Evolutionary conservation across 2,329 filamentous ascomycete species (phyloP), one percentile per base, ranked within the genome.

Genomic region (Parastagonospora nodorum): DNA sequence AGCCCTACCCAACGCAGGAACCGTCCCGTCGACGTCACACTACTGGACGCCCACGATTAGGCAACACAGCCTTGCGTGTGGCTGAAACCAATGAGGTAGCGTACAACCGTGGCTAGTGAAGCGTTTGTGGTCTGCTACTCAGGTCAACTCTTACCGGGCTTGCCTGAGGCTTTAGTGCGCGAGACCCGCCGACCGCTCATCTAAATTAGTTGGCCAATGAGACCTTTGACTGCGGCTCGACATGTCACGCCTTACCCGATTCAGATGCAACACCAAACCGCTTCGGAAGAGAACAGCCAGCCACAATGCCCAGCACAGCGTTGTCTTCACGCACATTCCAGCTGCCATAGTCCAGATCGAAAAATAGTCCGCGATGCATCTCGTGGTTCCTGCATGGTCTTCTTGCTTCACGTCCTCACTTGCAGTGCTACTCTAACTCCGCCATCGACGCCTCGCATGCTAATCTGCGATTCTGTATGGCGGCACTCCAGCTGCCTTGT

Each of bases 11-110:
- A 38, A 45, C 52, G 49, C 61, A 65, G 59, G 62, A 62, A 62
- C 61, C 39, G 39, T 46, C 48, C 43, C 53, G 53, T 57, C 60
- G 58, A 66, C 61, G 60, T 64, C 63, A 67, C 64, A 27, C 63
- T 46, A 73, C 61, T 72, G 69, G 68, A 54, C 61, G 29, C 54
- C 43, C 49, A 48, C 61, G 51, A 54, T 48, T 48, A 43, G 19
- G 51, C 55, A 66, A 66, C 69, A 71, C 67, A 73, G 71, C 69
- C 68, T 49, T 58, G 60, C 48, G 42, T 62, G 69, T 73, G 71
- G 71, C 71, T 72, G 68, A 67, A 63, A 58, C 53, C 48, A 49
- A 49, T 49, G 16, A 32, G 16, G 8, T 57, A 50, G 52, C 46
- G 43, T 52, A 52, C 53, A 56, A 53, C 58, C 46, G 55, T 61